Evolutionary conservation across 768 basidiomycete genomes (phyloP).

Genomic region (Hebeloma cylindrosporum): DNA sequence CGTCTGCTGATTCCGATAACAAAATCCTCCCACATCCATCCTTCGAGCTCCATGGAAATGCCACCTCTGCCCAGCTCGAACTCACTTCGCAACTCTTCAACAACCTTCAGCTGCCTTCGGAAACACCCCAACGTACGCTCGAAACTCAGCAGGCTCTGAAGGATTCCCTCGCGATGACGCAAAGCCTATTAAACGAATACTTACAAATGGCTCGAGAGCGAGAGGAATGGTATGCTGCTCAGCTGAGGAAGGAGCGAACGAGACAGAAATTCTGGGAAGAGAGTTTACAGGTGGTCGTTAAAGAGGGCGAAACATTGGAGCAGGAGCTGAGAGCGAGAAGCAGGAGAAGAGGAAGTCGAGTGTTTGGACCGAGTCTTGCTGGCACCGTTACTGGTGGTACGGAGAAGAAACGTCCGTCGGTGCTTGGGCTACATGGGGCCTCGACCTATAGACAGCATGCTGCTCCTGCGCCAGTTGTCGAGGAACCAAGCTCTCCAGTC

Average conservation of each 20-base stretch:
- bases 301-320: slow-evolving; percentile 84
- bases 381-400: slow-evolving; percentile 10
- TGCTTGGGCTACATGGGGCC: slow-evolving; percentile 12
- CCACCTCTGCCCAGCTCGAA: slow-evolving; percentile 75
- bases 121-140: slow-evolving; percentile 23
- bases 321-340: slow-evolving; percentile 66
- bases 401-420: slow-evolving; percentile 22
- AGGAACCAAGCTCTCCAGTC: slow-evolving; percentile 16
- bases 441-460: slow-evolving; percentile 1
- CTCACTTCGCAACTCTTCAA: slow-evolving; percentile 65
- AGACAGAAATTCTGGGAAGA: slow-evolving; percentile 84
- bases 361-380: slow-evolving; percentile 40
- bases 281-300: slow-evolving; percentile 81
- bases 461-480: slow-evolving; percentile 11
- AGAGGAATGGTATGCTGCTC: slow-evolving; percentile 76
- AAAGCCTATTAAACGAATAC: slow-evolving; percentile 26
- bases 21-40: slow-evolving; percentile 53
- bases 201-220: slow-evolving; percentile 59
- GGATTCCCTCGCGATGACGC: slow-evolving; percentile 57
- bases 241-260: slow-evolving; percentile 62
- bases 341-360: slow-evolving; percentile 57
- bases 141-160: slow-evolving; percentile 53
- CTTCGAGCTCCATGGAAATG: slow-evolving; percentile 70
- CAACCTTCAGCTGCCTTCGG: slow-evolving; percentile 40
- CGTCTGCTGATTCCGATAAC: slow-evolving; percentile 42